Percentiles rank a stretch among this genome's conserved stretches.
Conservation (phyloP, 2,329 filamentous ascomycete species). For the Cadophora sp. region DNA sequence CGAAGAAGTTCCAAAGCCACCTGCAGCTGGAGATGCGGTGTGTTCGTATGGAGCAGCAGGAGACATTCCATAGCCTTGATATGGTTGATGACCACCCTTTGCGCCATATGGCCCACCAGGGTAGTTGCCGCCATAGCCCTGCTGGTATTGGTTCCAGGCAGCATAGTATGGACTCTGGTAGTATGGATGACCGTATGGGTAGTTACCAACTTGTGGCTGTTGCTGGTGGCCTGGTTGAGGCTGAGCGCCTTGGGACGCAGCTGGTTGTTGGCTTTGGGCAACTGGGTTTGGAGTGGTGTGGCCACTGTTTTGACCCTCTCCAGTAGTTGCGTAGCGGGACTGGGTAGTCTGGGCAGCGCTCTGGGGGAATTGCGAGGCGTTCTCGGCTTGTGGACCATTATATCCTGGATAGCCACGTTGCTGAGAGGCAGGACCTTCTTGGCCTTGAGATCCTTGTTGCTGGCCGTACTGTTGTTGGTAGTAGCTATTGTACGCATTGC, state of each 20-base stretch:
- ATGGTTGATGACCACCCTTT: slow-evolving; percentile 44
- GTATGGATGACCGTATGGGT: slow-evolving; percentile 64
- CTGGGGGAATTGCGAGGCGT: slow-evolving; percentile 73
- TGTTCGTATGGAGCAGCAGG: slow-evolving; percentile 45
- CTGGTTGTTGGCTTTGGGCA: slow-evolving; percentile 57
- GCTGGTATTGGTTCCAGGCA: slow-evolving; percentile 61
- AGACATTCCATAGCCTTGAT: slow-evolving; percentile 45
- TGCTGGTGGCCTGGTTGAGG: slow-evolving; percentile 56
- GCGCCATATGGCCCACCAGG: slow-evolving; percentile 46
- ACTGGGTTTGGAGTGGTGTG: slow-evolving; percentile 90
- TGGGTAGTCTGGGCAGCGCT: slow-evolving; percentile 69
- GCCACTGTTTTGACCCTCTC: slow-evolving; percentile 83
- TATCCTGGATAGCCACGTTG: slow-evolving; percentile 83
- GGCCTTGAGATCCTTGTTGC: slow-evolving; percentile 61
- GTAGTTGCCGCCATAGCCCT: slow-evolving; percentile 47
- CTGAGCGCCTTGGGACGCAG: slow-evolving; percentile 51
- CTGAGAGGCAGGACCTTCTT: slow-evolving; percentile 75
- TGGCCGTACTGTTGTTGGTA: slow-evolving; percentile 66
- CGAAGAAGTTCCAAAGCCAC: slow-evolving; percentile 42
- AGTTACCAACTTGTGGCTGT: slow-evolving; percentile 54
- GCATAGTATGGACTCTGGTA: slow-evolving; percentile 66
- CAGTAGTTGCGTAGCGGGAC: slow-evolving; percentile 63
- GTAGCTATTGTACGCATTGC: slow-evolving; percentile 77
- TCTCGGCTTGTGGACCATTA: slow-evolving; percentile 67
- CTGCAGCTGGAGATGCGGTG: slow-evolving; percentile 44